Conservation (phyloP, 108 stramenopile genomes). For the Nitzschia sp. region DNA sequence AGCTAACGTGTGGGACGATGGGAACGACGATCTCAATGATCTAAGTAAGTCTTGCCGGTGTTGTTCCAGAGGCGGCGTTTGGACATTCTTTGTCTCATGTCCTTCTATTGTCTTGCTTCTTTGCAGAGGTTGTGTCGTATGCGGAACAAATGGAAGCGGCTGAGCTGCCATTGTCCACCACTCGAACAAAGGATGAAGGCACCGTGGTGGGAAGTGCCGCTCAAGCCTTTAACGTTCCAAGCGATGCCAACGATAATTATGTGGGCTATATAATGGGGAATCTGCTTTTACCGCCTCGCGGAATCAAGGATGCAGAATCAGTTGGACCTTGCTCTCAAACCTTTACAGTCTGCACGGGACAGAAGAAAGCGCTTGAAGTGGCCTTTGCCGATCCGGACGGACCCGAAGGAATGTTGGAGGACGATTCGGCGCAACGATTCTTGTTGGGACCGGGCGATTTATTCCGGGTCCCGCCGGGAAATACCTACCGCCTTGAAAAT, state of each 20-base stretch:
- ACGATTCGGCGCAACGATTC: slow-evolving; percentile 84
- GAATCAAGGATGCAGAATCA: slow-evolving; percentile 89
- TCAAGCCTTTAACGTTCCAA: slow-evolving; percentile 84
- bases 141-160: slow-evolving; percentile 52
- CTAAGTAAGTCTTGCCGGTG: slow-evolving; percentile 45
- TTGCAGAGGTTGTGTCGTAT: slow-evolving; percentile 61
- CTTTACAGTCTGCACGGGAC: slow-evolving; percentile 81
- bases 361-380: slow-evolving; percentile 81
- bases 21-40: slow-evolving; percentile 43
- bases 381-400: slow-evolving; percentile 76
- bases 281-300: slow-evolving; percentile 78
- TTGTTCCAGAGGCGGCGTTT: slow-evolving; percentile 42
- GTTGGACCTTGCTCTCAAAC: slow-evolving; percentile 86
- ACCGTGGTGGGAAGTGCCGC: slow-evolving; percentile 77
- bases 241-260: slow-evolving; percentile 49
- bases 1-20: slow-evolving; percentile 74
- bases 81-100: slow-evolving; percentile 27
- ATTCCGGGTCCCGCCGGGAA: slow-evolving; percentile 94
- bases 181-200: slow-evolving; percentile 59
- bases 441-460: slow-evolving; percentile 88
- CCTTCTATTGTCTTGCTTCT: background rate
- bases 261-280: slow-evolving; percentile 89
- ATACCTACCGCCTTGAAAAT: slow-evolving; percentile 91
- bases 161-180: slow-evolving; percentile 53
- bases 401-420: slow-evolving; percentile 71